Evolutionary conservation across 1,284 basidiomycete species (phyloP), one percentile per base, ranked within the genome.

Genomic region (Ganoderma lingzhi): DNA sequence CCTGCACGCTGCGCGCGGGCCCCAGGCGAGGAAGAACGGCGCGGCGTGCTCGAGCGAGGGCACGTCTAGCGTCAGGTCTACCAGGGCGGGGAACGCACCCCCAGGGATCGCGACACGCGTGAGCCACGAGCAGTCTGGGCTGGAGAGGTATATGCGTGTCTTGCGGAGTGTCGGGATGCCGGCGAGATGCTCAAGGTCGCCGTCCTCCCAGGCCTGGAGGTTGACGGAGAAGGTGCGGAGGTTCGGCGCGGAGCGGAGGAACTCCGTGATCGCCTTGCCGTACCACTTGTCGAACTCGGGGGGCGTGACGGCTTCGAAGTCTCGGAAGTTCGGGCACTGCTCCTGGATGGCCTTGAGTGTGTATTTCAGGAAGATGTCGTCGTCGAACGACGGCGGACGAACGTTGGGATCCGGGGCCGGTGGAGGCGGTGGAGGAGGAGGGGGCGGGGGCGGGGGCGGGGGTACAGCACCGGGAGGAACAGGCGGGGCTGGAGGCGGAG

Each of bases 271-370:
- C 53, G 59, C 62, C 5, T 64, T 63, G 48, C 61, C 62, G 45
- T 67, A 67, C 53, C 44, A 41, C 23, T 71, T 42, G 37, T 62
- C 58, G 23, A 48, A 63, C 10, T 56, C 55, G 15, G 15, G 14
- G 15, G 53, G 53, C 59, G 63, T 53, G 14, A 64, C 17, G 17
- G 69, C 28, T 48, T 66, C 63, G 39, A 69, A 23, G 32, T 71
- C 60, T 9, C 63, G 53, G 37, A 62, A 65, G 32, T 64, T 66
- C 0, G 65, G 70, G 55, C 62, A 71, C 14, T 69, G 62, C 39
- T 71, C 70, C 15, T 62, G 44, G 12, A 65, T 42, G n/a, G 65
- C 65, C 60, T 60, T 51, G 37, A 71, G 65, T 23, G 65, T 69
- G 39, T 64, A 68, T 61, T 55, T 62, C 15, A 71, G 6, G 62